Evolutionary conservation across 768 basidiomycete genomes (phyloP).

Genomic region (Coprinopsis sp.): DNA sequence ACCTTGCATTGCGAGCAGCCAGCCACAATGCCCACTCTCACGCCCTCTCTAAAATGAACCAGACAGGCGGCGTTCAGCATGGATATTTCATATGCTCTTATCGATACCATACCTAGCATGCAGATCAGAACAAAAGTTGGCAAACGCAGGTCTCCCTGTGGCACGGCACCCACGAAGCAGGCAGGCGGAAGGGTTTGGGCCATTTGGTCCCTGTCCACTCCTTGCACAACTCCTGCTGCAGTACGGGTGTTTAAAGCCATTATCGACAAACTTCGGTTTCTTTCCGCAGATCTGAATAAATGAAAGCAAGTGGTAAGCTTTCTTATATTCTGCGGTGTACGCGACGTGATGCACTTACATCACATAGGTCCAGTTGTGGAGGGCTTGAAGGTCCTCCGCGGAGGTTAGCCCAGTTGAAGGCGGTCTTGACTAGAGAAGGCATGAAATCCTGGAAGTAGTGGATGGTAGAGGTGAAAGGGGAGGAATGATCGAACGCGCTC

Average conservation of each 20-base stretch:
- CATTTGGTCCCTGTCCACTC: conserved; percentile 33
- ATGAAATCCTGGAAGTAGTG: too few species aligned
- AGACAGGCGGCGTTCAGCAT: background rate
- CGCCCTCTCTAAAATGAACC: conserved; percentile 40
- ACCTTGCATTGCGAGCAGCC: conserved; percentile 46
- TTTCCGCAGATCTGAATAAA: conserved; percentile 46
- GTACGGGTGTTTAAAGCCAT: conserved; percentile 53
- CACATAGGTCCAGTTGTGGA: conserved; percentile 40
- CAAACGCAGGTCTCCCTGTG: conserved; percentile 44
- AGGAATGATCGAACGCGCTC: too few species aligned
- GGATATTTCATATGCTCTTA: background rate
- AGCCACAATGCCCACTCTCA: conserved; percentile 42
- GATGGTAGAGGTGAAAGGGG: conserved; percentile 15
- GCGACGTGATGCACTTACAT: conserved; percentile 25
- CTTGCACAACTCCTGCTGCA: conserved; percentile 61
- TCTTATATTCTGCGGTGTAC: too few species aligned
- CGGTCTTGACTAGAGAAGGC: conserved; percentile 38
- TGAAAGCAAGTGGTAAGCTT: too few species aligned
- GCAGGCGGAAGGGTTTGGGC: conserved; percentile 37
- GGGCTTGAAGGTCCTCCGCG: conserved; percentile 23
- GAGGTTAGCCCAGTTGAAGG: conserved; percentile 32
- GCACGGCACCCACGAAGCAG: conserved; percentile 47
- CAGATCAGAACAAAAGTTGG: conserved; percentile 53
- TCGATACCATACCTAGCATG: conserved; percentile 48
- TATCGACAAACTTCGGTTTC: conserved; percentile 60